Evolutionary conservation across 192 early-diverging fungal species (phyloP).

Genomic region (Entomortierella beljakovae): DNA sequence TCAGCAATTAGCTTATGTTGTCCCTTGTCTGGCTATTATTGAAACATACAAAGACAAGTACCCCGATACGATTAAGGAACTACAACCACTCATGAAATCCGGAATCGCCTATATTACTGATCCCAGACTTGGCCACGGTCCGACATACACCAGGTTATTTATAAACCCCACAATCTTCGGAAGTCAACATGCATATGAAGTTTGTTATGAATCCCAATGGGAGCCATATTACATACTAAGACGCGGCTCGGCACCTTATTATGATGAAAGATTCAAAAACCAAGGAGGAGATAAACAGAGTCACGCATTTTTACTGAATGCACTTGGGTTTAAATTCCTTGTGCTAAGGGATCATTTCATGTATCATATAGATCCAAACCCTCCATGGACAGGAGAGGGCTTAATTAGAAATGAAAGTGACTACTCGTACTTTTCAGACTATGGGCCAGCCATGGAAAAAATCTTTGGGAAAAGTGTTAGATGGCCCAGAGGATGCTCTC

Average conservation of each 20-base stretch:
- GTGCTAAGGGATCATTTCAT: slow-evolving; percentile 61
- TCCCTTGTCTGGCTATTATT: slow-evolving; percentile 63
- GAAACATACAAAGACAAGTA: slow-evolving; percentile 36
- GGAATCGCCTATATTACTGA: slow-evolving; percentile 64
- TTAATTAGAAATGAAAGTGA: slow-evolving; percentile 49
- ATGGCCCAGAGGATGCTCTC: slow-evolving; percentile 65
- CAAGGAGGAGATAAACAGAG: slow-evolving; percentile 69
- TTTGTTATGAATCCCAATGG: slow-evolving; percentile 70
- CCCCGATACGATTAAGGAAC: slow-evolving; percentile 53
- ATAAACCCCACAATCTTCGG: slow-evolving; percentile 26
- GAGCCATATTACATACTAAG: slow-evolving; percentile 66
- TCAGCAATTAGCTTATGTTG: slow-evolving; percentile 49
- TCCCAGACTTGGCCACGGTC: slow-evolving; percentile 64
- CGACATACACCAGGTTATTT: slow-evolving; percentile 55
- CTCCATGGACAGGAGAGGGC: slow-evolving; percentile 63
- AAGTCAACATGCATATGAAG: slow-evolving; percentile 51
- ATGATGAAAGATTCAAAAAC: slow-evolving; percentile 66
- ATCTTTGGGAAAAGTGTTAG: slow-evolving; percentile 56
- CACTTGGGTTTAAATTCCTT: slow-evolving; percentile 57
- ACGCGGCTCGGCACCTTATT: slow-evolving; percentile 48
- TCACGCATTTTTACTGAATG: slow-evolving; percentile 63
- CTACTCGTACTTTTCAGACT: slow-evolving; percentile 63
- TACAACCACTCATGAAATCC: slow-evolving; percentile 52
- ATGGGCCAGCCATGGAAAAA: slow-evolving; percentile 53
- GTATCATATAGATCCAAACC: slow-evolving; percentile 58